These are phyloP conservation scores for Phragmites australis DNA, from an alignment of 176 grass and related monocot genomes.

Conservation along the genomic window DNA sequence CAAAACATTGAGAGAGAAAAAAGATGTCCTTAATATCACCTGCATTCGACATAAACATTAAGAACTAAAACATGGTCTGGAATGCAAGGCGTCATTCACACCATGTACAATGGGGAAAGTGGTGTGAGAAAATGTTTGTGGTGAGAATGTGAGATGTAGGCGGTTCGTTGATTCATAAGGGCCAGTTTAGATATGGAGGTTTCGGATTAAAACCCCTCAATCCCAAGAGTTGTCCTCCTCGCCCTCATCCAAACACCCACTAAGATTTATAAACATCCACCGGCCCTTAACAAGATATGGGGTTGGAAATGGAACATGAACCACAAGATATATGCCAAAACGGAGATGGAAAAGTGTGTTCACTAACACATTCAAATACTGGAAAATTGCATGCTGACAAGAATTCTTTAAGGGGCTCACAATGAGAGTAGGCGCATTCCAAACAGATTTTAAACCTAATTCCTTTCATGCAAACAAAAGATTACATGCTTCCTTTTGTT, in stretches of 20 bases:
- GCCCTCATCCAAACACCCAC: background rate
- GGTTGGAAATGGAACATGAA: conserved; percentile 16
- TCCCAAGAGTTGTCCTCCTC: background rate
- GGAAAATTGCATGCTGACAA: background rate
- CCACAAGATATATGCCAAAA: background rate
- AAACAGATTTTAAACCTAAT: background rate
- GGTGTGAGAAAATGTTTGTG: background rate
- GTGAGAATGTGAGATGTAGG: conserved; percentile 9
- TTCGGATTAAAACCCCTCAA: background rate
- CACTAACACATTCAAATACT: conserved; percentile 13
- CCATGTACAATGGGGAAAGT: conserved; percentile 20
- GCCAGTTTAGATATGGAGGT: background rate
- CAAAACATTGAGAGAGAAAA: conserved; percentile 22
- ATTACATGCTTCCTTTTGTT: background rate
- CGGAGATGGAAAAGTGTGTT: conserved; percentile 5
- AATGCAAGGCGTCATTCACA: background rate
- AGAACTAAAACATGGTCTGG: background rate
- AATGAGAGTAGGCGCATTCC: background rate
- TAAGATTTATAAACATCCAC: conserved; percentile 6
- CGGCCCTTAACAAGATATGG: background rate
- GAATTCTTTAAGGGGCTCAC: background rate
- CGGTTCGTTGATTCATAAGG: background rate
- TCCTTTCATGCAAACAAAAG: background rate
- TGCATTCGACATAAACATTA: conserved; percentile 10
- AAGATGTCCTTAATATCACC: conserved; percentile 11